Evolutionary conservation across 371 early-diverging fungal species (phyloP), one percentile per base, ranked within the genome.

Genomic region (Mortierella sp.): DNA sequence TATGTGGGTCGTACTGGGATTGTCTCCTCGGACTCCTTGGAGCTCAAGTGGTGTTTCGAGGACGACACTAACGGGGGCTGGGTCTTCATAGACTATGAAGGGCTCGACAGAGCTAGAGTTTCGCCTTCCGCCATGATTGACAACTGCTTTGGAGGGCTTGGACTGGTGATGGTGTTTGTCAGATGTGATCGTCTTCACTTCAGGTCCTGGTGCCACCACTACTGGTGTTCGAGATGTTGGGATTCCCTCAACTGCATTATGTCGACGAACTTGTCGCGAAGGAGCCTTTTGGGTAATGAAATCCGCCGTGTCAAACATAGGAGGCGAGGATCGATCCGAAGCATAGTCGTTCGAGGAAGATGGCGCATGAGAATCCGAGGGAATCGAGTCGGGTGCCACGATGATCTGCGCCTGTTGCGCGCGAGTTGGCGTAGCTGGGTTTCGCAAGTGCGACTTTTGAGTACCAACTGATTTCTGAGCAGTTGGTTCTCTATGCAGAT

Each of bases 311-410:
- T 80, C 81, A 71, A 81, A 84, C 74, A 84, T 84, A 38, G 82
- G 79, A 21, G 81, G 81, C 3, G 85, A 85, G 6, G 85, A 85
- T 54, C 74, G 82, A 55, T 85, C 79, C 34, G 82, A 81, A 8
- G 38, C 73, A 58, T 76, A 72, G 42, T 60, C 72, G 42, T 44
- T 26, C 31, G 48, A 19, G 26, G 21, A 42, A 38, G 31, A 34
- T 10, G 13, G 70, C 24, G 14, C 60, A 21, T 13, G 28, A 26
- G 13, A 11, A 14, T 19, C 47, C 16, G 73, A 28, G 10, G 42
- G 9, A 10, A 55, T 44, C 0, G 34, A 38, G n/a, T 24, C 42
- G 31, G 71, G 38, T 42, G 50, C 19, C 19, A 44, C 19, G 42
- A 19, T 55, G 75, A 38, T 0, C 38, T 58, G 52, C 50, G 47